Conservation (phyloP, 2,329 filamentous ascomycete species). For the Cryoendolithus antarcticus region DNA sequence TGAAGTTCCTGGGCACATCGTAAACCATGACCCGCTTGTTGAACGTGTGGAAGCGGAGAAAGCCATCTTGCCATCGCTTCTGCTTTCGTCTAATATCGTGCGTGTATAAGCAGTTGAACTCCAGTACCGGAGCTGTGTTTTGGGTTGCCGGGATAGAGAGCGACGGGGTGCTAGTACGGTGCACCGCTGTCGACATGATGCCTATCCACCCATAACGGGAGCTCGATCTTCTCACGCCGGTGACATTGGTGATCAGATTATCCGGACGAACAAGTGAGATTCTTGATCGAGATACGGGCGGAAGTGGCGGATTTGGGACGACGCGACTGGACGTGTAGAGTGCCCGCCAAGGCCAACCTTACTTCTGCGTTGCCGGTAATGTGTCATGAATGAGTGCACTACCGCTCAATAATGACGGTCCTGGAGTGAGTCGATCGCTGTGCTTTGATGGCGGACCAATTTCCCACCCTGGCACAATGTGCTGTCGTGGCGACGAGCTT, state of each 20-base stretch:
- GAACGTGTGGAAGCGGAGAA: constrained; percentile 77
- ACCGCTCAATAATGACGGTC: too few relatives aligned
- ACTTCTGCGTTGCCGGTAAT: too few relatives aligned
- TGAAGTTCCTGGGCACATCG: constrained; percentile 64
- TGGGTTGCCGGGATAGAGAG: constrained; percentile 38
- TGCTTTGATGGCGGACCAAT: constrained; percentile 60
- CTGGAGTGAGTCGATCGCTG: background rate
- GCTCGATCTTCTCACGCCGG: too few relatives aligned
- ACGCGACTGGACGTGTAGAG: too few relatives aligned
- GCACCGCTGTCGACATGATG: constrained; percentile 21
- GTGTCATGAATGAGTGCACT: too few relatives aligned
- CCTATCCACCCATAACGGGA: background rate
- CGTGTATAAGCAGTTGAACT: constrained; percentile 78
- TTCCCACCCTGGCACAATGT: constrained; percentile 81
- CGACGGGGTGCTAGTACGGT: constrained; percentile 22
- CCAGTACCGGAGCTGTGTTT: constrained; percentile 62
- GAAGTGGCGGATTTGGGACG: too few relatives aligned
- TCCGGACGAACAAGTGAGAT: too few relatives aligned
- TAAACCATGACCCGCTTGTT: constrained; percentile 87
- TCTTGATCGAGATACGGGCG: too few relatives aligned
- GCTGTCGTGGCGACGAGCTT: constrained; percentile 75
- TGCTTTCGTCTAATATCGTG: constrained; percentile 75
- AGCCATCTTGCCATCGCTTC: constrained; percentile 89
- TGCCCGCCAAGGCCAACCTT: too few relatives aligned
- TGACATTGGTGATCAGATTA: too few relatives aligned